Conservation (phyloP, 805 yeast species). For the Myxozyma sirexii region DNA sequence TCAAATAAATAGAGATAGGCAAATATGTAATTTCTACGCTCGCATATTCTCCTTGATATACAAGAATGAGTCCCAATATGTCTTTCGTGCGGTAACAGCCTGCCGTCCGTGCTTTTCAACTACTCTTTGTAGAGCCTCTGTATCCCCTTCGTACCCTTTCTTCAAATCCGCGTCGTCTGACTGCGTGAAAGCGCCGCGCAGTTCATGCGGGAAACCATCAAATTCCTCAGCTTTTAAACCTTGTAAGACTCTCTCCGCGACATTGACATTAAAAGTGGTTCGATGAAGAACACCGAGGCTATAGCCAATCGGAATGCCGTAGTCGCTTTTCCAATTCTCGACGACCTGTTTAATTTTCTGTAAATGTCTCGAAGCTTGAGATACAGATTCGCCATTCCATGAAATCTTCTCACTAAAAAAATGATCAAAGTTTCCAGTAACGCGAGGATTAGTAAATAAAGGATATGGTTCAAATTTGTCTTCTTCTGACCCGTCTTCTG, state of each 20-base stretch:
- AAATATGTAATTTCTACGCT: too few relatives aligned
- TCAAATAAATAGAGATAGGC: too few relatives aligned
- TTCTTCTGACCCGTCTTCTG: not conserved
- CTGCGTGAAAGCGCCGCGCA: slow-evolving; percentile 17
- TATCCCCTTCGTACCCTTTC: slow-evolving; percentile 12
- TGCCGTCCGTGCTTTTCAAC: slow-evolving; percentile 10
- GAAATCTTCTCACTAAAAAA: not conserved
- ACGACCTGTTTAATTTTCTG: not conserved
- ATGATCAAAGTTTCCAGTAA: not conserved
- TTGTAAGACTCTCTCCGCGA: slow-evolving; percentile 3
- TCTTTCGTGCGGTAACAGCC: not conserved
- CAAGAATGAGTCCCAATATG: slow-evolving; percentile 5
- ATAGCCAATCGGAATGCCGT: not conserved
- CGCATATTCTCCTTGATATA: not conserved
- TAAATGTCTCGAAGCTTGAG: not conserved
- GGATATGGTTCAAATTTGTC: slow-evolving; percentile 1
- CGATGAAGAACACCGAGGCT: slow-evolving; percentile 15
- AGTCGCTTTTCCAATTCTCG: not conserved
- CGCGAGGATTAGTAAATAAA: not conserved
- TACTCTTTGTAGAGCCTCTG: slow-evolving; percentile 3
- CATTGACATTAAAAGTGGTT: slow-evolving; percentile 2
- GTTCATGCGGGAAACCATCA: not conserved
- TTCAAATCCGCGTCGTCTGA: slow-evolving; percentile 14
- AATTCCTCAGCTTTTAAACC: not conserved
- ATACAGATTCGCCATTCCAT: not conserved